Percentiles rank a stretch among this genome's conserved stretches.
Evolutionary conservation across 1,284 basidiomycete genomes (phyloP).

Genomic region (Leccinum subrobustum): DNA sequence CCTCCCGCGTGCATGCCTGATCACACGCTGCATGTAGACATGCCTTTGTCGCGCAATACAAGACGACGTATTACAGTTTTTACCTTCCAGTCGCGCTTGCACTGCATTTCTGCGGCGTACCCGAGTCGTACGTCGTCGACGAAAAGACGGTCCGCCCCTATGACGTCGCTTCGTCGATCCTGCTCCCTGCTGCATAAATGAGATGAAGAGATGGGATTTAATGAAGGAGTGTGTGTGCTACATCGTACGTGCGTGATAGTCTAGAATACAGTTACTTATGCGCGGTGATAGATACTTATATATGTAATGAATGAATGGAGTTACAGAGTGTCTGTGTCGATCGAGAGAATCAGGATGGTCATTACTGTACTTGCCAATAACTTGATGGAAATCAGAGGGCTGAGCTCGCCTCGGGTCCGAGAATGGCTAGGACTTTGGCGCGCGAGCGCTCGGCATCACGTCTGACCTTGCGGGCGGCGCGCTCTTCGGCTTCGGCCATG

Average conservation of each 20-base stretch:
- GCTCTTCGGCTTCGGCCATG: conserved; percentile 7
- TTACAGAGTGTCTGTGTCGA: neutral
- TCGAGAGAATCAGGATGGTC: neutral
- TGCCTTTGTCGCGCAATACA: conserved; percentile 93
- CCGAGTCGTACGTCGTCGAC: conserved; percentile 44
- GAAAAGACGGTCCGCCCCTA: conserved; percentile 57
- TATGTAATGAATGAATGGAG: neutral
- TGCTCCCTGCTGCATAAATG: conserved; percentile 35
- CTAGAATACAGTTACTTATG: neutral
- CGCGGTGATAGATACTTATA: neutral
- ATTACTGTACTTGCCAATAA: neutral
- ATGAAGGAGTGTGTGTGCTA: neutral
- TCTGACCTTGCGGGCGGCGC: conserved; percentile 11
- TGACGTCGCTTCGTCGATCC: conserved; percentile 78
- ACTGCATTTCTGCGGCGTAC: conserved; percentile 79
- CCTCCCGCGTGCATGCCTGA: neutral
- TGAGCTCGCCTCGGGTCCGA: neutral
- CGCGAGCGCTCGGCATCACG: conserved; percentile 16
- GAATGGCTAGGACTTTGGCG: conserved; percentile 7
- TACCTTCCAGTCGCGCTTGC: conserved; percentile 97
- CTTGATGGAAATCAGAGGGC: neutral
- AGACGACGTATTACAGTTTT: conserved; percentile 98
- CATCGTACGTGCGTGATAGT: neutral
- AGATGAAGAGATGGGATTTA: neutral
- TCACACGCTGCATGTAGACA: conserved; percentile 55